Base-by-base conservation (phyloP, 441 rosid genomes). In the Hypseocharis bilobata region DNA sequence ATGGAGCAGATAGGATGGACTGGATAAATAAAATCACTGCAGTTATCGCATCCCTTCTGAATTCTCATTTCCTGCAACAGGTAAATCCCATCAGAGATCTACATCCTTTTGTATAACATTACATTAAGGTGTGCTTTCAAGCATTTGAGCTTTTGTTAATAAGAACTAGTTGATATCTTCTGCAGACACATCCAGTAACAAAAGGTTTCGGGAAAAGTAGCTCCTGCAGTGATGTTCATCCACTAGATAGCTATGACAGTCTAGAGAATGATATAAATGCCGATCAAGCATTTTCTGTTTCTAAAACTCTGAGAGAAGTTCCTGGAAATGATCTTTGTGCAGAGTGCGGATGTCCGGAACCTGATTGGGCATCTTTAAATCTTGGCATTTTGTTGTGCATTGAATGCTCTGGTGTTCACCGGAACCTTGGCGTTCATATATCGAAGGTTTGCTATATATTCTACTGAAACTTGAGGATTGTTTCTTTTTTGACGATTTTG, bases 291-390 rank as follows among this genome's bases (percentile, higher is more conserved):
- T 82, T 82, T 68, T 76, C 71, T 74, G 91, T 84, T 72, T 77
- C 83, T 49, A 40, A 62, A 13, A 63, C 74, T 70, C 88, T 91
- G 11, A 84, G 86, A 80, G 69, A 78, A 70, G 84, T 92, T 80
- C 83, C 88, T 25, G 98, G 98, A 74, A 92, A 92, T 79, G 80
- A 89, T 74, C 68, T 77, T 63, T 92, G 98, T 81, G 98, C 90
- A 67, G 96, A 92, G 76, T 92, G 98, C 80, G 70, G 82, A 74
- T 77, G 89, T 72, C 80, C 83, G 65, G 86, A 81, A 25, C 96
- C 98, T 20, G 96, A 89, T 71, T 92, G 98, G 98, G 98, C 93
- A 44, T 92, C 98, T 3, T 85, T 92, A 42, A 92, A 92, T 81
- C 96, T 92, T 71, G 96, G 96, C 63, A 75, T 89, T 62, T 74